Evolutionary conservation across 495 filamentous ascomycete genomes (phyloP).

Genomic region (Apodospora peruviana): DNA sequence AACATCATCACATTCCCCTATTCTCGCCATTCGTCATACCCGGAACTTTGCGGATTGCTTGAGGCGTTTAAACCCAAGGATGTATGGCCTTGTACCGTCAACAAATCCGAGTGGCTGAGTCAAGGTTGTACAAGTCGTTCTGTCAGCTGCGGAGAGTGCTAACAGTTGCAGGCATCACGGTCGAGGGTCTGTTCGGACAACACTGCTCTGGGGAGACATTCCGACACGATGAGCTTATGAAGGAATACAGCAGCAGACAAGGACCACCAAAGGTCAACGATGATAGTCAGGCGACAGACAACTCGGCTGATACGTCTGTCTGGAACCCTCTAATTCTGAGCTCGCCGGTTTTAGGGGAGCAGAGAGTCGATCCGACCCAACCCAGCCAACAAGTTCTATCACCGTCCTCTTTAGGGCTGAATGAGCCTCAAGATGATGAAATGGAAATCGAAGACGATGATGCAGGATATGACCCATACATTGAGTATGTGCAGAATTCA

Average conservation of each 20-base stretch:
- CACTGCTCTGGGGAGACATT: conserved; percentile 58
- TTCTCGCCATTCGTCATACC: conserved; percentile 83
- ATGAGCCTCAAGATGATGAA: not conserved
- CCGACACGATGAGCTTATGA: conserved; percentile 62
- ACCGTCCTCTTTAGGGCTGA: too few species aligned
- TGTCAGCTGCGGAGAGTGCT: not conserved
- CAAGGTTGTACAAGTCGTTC: conserved; percentile 25
- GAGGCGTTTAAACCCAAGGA: conserved; percentile 65
- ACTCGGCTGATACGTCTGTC: conserved; percentile 3
- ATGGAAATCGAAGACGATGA: not conserved
- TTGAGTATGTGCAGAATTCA: conserved; percentile 14
- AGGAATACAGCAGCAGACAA: conserved; percentile 5
- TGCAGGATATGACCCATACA: not conserved
- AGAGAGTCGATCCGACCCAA: not conserved
- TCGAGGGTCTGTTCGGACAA: conserved; percentile 64
- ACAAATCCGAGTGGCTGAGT: conserved; percentile 53
- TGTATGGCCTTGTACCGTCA: conserved; percentile 78
- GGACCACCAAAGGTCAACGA: not conserved
- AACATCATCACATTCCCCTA: conserved; percentile 66
- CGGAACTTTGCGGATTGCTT: conserved; percentile 69
- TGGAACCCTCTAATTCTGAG: not conserved
- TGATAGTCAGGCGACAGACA: conserved; percentile 18
- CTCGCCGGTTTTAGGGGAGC: not conserved
- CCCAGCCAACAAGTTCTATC: not conserved
- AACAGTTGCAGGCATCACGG: conserved; percentile 38